phyloP scores from a whole-genome alignment of 805 yeast species.

The Ogataea pini region DNA sequence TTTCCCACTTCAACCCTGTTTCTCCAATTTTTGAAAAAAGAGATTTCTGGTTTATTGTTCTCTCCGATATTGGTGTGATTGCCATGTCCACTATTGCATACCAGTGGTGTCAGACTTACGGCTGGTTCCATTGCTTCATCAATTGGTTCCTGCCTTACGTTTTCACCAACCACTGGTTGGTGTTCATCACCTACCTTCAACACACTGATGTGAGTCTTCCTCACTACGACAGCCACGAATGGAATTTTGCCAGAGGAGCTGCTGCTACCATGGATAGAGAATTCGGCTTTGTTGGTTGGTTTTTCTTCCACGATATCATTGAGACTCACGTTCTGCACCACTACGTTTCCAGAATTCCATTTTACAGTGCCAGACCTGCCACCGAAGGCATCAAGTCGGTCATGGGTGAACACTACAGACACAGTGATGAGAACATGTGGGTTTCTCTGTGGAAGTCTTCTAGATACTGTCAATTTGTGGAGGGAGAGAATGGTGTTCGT shows the following conservation, averaged over 20 bases:
- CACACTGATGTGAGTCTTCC: conserved; percentile 81
- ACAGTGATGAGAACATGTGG: conserved; percentile 74
- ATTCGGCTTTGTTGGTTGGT: conserved; percentile 76
- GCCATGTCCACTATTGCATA: conserved; percentile 53
- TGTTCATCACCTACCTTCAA: conserved; percentile 80
- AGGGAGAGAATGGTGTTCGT: conserved; percentile 65
- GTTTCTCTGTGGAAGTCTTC: conserved; percentile 59
- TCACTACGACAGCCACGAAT: conserved; percentile 70
- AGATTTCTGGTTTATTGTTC: conserved; percentile 69
- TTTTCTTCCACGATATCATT: conserved; percentile 83
- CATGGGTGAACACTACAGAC: conserved; percentile 78
- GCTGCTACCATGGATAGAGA: conserved; percentile 86
- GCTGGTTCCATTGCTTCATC: conserved; percentile 60
- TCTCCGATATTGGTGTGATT: conserved; percentile 72
- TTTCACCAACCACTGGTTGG: conserved; percentile 88
- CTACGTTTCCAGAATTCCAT: conserved; percentile 80
- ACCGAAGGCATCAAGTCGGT: conserved; percentile 77
- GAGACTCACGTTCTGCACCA: conserved; percentile 91
- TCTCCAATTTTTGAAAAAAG: conserved; percentile 74
- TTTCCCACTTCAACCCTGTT: conserved; percentile 70
- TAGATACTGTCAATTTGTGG: conserved; percentile 71
- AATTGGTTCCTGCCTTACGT: conserved; percentile 78
- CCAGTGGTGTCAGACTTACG: conserved; percentile 61
- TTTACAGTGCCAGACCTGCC: conserved; percentile 82
- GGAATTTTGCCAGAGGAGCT: conserved; percentile 90